These are phyloP conservation scores for Aspergillus nanangensis DNA, from an alignment of 495 filamentous ascomycete species.

Conservation along the genomic window DNA sequence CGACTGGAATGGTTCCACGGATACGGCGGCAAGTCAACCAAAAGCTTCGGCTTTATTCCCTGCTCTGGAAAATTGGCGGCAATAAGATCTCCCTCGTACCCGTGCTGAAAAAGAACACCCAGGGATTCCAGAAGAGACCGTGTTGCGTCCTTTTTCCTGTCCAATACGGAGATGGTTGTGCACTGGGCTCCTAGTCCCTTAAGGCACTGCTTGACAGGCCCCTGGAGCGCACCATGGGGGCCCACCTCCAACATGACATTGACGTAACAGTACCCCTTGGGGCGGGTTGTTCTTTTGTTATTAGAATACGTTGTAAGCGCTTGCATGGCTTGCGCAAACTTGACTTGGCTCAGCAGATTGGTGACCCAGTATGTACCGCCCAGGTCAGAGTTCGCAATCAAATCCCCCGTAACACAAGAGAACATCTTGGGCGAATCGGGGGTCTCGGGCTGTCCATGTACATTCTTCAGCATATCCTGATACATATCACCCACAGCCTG, in stretches of 20 bases:
- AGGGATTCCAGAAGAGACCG: background rate
- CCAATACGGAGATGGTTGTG: background rate
- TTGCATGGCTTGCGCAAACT: background rate
- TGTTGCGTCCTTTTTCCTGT: background rate
- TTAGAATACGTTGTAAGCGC: background rate
- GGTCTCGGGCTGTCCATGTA: background rate
- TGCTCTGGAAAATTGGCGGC: background rate
- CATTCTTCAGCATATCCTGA: background rate
- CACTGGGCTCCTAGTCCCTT: background rate
- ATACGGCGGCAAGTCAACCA: background rate
- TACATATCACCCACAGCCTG: conserved; percentile 1
- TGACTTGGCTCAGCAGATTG: background rate
- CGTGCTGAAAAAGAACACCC: background rate
- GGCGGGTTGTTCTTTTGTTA: background rate
- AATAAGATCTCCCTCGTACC: background rate
- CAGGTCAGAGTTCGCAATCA: background rate
- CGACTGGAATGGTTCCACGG: conserved; percentile 1
- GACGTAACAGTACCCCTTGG: background rate
- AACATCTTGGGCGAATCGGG: background rate
- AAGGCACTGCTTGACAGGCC: background rate
- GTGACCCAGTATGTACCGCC: background rate
- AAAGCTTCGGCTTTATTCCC: background rate
- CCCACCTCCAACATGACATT: background rate
- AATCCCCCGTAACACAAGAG: background rate
- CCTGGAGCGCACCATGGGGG: background rate